Evolutionary conservation across 2,329 filamentous ascomycete genomes (phyloP).

Genomic region (Claviceps capensis): DNA sequence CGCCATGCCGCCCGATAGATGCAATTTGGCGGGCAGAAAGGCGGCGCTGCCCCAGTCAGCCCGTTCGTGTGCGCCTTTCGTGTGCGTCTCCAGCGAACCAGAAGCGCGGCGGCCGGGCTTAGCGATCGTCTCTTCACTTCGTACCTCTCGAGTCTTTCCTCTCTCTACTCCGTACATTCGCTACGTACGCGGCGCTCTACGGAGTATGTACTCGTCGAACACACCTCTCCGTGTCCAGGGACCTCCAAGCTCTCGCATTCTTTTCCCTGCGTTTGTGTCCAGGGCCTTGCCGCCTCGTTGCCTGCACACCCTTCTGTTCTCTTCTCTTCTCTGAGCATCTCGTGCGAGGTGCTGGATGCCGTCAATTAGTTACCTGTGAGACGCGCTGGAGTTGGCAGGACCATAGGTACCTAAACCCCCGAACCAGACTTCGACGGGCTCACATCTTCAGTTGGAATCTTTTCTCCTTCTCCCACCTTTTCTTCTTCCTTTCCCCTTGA

Average conservation of each 20-base stretch:
- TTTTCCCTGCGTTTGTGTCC: neutral
- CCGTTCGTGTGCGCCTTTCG: neutral
- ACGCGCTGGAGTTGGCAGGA: too few relatives aligned
- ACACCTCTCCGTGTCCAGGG: neutral
- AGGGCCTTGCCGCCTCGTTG: neutral
- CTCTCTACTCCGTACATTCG: neutral
- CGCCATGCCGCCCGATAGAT: constrained; percentile 8
- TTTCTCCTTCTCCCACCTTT: neutral
- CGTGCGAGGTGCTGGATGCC: too few relatives aligned
- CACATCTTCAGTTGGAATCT: neutral
- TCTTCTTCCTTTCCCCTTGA: neutral
- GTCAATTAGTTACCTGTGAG: too few relatives aligned
- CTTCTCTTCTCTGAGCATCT: neutral
- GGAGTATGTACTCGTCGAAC: neutral
- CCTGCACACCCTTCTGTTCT: neutral
- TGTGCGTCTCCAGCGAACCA: constrained; percentile 7
- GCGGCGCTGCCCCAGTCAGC: neutral
- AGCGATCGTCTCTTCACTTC: constrained; percentile 9
- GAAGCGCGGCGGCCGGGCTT: constrained; percentile 10
- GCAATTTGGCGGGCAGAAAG: neutral
- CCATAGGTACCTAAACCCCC: neutral
- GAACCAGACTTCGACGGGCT: neutral
- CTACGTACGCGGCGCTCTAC: too few relatives aligned
- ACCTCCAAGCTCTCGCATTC: neutral
- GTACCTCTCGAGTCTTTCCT: neutral